These are phyloP conservation scores for Amanita brunnescens DNA, from an alignment of 768 basidiomycete species.

Conservation along the genomic window DNA sequence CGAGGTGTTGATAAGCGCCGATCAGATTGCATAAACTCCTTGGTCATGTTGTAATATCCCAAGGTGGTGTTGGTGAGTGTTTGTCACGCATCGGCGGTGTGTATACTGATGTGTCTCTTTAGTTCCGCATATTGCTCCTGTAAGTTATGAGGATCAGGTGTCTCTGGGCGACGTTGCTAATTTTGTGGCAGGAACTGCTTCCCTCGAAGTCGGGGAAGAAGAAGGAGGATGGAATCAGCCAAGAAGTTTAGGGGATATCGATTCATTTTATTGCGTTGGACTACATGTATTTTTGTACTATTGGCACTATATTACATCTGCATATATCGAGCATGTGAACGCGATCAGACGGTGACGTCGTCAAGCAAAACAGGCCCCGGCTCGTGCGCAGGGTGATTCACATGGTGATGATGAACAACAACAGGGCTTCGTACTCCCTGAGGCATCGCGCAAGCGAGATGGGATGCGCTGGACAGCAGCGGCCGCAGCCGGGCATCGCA, in stretches of 20 bases:
- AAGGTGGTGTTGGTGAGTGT: conserved; percentile 57
- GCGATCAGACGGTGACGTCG: not conserved
- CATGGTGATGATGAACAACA: not conserved
- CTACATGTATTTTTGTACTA: conserved; percentile 18
- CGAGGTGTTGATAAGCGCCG: not conserved
- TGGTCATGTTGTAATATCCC: conserved; percentile 75
- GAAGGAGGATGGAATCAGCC: conserved; percentile 36
- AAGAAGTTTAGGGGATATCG: conserved; percentile 32
- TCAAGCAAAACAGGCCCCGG: not conserved
- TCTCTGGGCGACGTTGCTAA: not conserved
- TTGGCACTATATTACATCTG: not conserved
- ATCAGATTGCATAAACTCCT: conserved; percentile 63
- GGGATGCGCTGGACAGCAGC: not conserved
- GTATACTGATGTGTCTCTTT: not conserved
- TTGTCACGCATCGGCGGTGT: not conserved
- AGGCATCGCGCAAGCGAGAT: not conserved
- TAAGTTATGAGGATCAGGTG: conserved; percentile 7
- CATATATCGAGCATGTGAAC: conserved; percentile 1
- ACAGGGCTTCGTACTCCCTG: no score
- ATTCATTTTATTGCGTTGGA: conserved; percentile 11
- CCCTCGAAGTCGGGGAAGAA: conserved; percentile 36
- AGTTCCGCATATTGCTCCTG: conserved; percentile 55
- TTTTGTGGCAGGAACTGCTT: conserved; percentile 24
- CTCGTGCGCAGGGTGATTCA: not conserved
- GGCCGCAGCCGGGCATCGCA: no score